Percentiles rank a stretch among this genome's conserved stretches.
These are phyloP conservation scores for Scedosporium dehoogii DNA, from an alignment of 2,329 filamentous ascomycete genomes.

Conservation along the genomic window DNA sequence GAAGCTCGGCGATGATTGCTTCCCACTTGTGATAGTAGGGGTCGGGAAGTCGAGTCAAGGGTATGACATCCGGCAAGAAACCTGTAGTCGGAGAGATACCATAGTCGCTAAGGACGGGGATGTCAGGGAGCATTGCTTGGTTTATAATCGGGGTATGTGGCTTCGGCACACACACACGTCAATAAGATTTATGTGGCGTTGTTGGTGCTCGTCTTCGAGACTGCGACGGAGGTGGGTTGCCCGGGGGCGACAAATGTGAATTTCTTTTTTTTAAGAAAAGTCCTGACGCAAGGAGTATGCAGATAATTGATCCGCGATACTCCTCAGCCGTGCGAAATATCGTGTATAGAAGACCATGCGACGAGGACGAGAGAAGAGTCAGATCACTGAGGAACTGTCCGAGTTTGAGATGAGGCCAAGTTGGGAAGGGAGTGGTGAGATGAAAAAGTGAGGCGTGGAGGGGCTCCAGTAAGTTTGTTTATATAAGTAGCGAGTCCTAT, in stretches of 20 bases:
- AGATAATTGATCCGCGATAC: constrained; percentile 45
- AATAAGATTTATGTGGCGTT: neutral
- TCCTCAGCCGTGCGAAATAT: constrained; percentile 48
- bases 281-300: constrained; percentile 58
- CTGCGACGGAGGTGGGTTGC: neutral
- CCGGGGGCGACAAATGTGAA: constrained; percentile 7
- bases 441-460: neutral
- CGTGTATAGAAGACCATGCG: neutral
- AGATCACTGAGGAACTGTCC: neutral
- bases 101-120: constrained; percentile 63
- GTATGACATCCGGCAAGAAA: constrained; percentile 76
- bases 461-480: neutral
- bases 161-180: neutral
- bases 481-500: neutral
- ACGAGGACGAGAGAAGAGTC: constrained; percentile 7
- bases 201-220: neutral
- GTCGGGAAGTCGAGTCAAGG: constrained; percentile 72
- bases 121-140: constrained; percentile 43
- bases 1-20: constrained; percentile 72
- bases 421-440: neutral
- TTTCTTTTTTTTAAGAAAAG: constrained; percentile 16
- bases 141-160: neutral
- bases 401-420: neutral
- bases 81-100: constrained; percentile 70
- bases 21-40: constrained; percentile 96